Evolutionary conservation across 495 filamentous ascomycete species (phyloP), one percentile per base, ranked within the genome.

Genomic region (Thermothielavioides terrestris): DNA sequence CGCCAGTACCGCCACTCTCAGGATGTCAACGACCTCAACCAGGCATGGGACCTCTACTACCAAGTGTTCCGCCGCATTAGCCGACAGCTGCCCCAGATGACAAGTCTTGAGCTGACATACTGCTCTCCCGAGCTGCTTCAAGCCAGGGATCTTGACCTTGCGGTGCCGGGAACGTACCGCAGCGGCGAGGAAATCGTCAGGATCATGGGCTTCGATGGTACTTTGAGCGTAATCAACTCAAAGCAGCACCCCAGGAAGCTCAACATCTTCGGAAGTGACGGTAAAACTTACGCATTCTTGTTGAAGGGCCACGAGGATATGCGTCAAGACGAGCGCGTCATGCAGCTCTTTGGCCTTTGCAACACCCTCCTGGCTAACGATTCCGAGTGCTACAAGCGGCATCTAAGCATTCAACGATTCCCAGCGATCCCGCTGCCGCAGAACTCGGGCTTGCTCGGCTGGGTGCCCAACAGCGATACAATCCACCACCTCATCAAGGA

Each of bases 281-380:
- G 91, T 47, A 80, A 71, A 40, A 74, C 78, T 11, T 95, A 97
- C 70, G 82, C 86, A 42, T 95, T 94, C 70, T 59, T 81, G 20
- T 76, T 99, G 59, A 99, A 99, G 70, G 92, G 92, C 9, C 94
- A 97, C 57, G 92, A 99, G 70, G 92, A 99, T 72, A 96, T 96
- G 55, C 80, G 92, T 49, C 92, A 99, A 69, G 92, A 99, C 61
- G 92, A 99, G 64, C 84, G 92, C 69, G 91, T 97, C 46, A 99
- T 99, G 92, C 92, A 99, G 65, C 79, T 99, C 14, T 97, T 99
- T 57, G 92, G 92, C 34, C 76, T 99, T 6, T 86, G 88, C 64
- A 99, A 99, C 56, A 99, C 94, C 1, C 78, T 97, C 9, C 77
- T 99, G 18, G 77, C 85, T 27, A 89, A 86, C 50, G 94, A 99